Base-by-base conservation (phyloP, 192 early-diverging fungal species). In the Podila horticola region DNA sequence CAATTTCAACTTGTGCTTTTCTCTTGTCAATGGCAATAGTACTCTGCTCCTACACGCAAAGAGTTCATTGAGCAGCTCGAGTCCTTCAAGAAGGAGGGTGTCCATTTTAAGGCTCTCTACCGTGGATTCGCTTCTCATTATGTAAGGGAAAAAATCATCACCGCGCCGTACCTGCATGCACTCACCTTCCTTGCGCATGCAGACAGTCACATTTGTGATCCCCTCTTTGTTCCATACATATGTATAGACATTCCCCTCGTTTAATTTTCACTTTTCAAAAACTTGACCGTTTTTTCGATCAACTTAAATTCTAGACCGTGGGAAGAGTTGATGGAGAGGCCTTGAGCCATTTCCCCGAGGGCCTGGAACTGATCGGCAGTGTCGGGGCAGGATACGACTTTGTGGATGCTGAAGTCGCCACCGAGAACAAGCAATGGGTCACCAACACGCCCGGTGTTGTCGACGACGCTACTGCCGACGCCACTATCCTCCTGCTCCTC, bases 241-340 rank as follows among this genome's bases (percentile, higher is more conserved):
- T 3, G 13, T 12, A 45, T 45, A 45, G 2, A 15, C 41, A 45
- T 1, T 41, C 38, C 33, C 33, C 12, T 13, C 38, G 9, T 41
- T 41, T 41, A 7, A 31, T 4, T 31, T 31, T 31, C 31, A 31
- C 31, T 31, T 2, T 31, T 31, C 31, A 31, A 31, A 31, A 31
- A 5, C 33, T 36, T 52, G 50, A 45, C 28, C 51, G 3, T 67
- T 33, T 17, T n/a, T 36, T n/a, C n/a, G n/a, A 69, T 41, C 24
- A 20, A 48, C 17, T 24, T 50, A n/a, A 51, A 31, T 34, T 60
- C 19, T 60, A 83, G 82, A 58, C 66, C 28, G 67, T 77, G 3
- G 87, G 87, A 41, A 36, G 60, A 29, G 74, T 86, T 30, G 83
- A 88, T 41, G 28, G 74, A 31, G 64, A 67, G 9, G 48, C 86